Evolutionary conservation across 345 rosid species (phyloP), one percentile per base, ranked within the genome.

Genomic region (Populus davidiana): DNA sequence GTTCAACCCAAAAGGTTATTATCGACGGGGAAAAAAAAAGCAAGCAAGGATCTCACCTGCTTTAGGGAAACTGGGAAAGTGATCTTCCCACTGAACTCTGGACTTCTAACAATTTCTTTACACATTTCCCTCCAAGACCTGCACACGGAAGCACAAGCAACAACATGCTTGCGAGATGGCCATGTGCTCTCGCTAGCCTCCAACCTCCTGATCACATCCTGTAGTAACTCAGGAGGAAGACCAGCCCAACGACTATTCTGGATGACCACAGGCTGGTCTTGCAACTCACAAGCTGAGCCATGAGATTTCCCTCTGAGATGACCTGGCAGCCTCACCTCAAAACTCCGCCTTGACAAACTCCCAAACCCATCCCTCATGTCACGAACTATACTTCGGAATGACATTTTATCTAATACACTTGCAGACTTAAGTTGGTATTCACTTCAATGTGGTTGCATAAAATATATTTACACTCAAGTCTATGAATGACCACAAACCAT

Each of bases 41-140:
- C 13, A 69, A 6, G 36, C 29, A 80, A 39, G 21, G 62, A n/a
- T n/a, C 69, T 70, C n/a, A 92, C 99, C 94, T 93, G 97, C 86
- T 94, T 94, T 27, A 94, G 84, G 4, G 98, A 93, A 85, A 93
- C 92, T 1, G 98, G 97, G 66, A 94, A 94, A 27, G 98, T 94
- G 63, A 94, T 91, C 87, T 90, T 93, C 69, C 98, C 98, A 5
- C 88, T 89, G 65, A 91, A 84, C 81, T 94, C 98, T 1, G 97
- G 98, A 75, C 86, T 89, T 71, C 73, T 82, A 35, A 94, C 98
- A 67, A 94, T 90, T 82, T 93, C 98, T 86, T 86, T 88, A 73
- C 98, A 94, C 97, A 94, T 92, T 74, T 89, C 95, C 81, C 98
- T 90, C 98, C 98, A 94, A 21, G 97, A 87, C 74, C 91, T 88